phyloP scores from a whole-genome alignment of 2,329 filamentous ascomycete genomes.

The Cladophialophora carrionii region DNA sequence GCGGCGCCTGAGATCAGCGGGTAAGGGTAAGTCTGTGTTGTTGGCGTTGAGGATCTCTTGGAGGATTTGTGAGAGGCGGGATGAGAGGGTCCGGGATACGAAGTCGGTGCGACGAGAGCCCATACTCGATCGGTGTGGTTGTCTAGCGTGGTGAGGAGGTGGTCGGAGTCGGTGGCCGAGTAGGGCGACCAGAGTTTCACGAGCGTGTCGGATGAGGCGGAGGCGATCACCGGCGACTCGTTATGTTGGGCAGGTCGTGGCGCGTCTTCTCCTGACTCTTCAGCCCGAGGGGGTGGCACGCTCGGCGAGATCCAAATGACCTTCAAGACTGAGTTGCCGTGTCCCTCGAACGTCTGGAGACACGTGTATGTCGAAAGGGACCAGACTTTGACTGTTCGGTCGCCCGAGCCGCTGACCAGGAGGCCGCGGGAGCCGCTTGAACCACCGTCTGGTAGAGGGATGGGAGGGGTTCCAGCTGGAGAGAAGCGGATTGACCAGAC shows the following conservation, averaged over 20 bases:
- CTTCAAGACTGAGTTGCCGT: constrained; percentile 93
- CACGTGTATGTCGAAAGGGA: constrained; percentile 90
- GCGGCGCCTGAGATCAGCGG: constrained; percentile 86
- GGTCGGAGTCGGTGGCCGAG: constrained; percentile 56
- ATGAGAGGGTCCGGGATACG: constrained; percentile 42
- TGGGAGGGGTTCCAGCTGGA: constrained; percentile 72
- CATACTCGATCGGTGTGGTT: constrained; percentile 97
- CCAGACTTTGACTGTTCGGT: constrained; percentile 97
- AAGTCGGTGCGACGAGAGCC: constrained; percentile 70
- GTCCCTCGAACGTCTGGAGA: constrained; percentile 90
- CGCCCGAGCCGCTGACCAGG: constrained; percentile 86
- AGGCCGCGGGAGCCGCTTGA: constrained; percentile 76
- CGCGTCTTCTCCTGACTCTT: constrained; percentile 42
- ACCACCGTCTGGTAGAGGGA: constrained; percentile 71
- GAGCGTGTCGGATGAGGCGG: constrained; percentile 88
- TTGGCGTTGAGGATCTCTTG: constrained; percentile 22
- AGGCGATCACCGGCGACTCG: constrained; percentile 61
- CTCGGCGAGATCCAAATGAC: constrained; percentile 76
- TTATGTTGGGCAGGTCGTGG: constrained; percentile 38
- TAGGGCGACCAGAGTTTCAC: constrained; percentile 96
- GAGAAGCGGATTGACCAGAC: constrained; percentile 96
- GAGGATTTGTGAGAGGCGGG: constrained; percentile 42
- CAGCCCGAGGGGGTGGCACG: constrained; percentile 38
- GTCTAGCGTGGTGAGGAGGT: constrained; percentile 85
- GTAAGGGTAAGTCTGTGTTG: constrained; percentile 52